Percentiles rank a stretch among this genome's conserved stretches.
Conservation (phyloP, 345 rosid genomes). For the Hypericum perforatum region DNA sequence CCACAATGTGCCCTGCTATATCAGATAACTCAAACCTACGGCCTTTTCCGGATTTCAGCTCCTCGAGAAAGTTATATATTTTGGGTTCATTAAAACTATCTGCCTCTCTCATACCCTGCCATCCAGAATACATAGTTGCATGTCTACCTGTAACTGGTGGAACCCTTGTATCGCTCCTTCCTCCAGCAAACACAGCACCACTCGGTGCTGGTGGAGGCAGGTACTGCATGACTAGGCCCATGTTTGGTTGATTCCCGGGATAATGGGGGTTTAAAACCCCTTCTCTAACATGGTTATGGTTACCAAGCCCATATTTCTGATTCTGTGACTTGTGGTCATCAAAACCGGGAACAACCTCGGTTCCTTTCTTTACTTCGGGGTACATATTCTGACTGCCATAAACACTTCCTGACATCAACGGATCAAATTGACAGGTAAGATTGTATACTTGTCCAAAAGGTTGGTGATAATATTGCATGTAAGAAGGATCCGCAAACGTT, state of each 20-base stretch:
- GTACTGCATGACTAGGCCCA: slow-evolving; percentile 55
- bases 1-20: slow-evolving; percentile 77
- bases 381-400: slow-evolving; percentile 35
- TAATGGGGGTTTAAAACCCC: slow-evolving; percentile 32
- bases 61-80: slow-evolving; percentile 77
- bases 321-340: slow-evolving; percentile 46
- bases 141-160: slow-evolving; percentile 41
- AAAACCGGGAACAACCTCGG: slow-evolving; percentile 25
- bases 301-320: slow-evolving; percentile 33
- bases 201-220: slow-evolving; percentile 58
- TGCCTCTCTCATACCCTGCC: slow-evolving; percentile 74
- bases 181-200: slow-evolving; percentile 42
- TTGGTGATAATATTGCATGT: slow-evolving; percentile 64
- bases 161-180: slow-evolving; percentile 52
- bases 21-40: slow-evolving; percentile 78
- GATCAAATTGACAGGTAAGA: slow-evolving; percentile 40
- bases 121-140: slow-evolving; percentile 54
- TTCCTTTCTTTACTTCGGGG: slow-evolving; percentile 30
- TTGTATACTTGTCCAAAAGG: slow-evolving; percentile 43
- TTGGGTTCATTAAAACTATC: slow-evolving; percentile 49
- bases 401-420: slow-evolving; percentile 24
- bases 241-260: slow-evolving; percentile 45
- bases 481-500: slow-evolving; percentile 53
- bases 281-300: slow-evolving; percentile 43
- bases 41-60: slow-evolving; percentile 70